Evolutionary conservation across 2,329 filamentous ascomycete genomes (phyloP).

Genomic region (Lasiodiplodia sp.): DNA sequence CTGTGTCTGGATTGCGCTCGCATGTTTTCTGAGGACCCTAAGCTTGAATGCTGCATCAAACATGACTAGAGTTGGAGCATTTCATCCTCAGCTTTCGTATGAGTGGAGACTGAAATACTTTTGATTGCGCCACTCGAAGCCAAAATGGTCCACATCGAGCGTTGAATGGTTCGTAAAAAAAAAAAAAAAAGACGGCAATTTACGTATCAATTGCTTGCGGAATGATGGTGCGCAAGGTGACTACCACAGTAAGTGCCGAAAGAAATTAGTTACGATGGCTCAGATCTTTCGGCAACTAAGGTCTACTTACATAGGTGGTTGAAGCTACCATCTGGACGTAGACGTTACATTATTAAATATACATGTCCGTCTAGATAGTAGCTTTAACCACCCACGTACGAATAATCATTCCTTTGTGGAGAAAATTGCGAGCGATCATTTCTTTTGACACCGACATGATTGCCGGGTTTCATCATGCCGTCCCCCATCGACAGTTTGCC

Average conservation of each 20-base stretch:
- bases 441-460: neutral
- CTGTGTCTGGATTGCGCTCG: too few species aligned
- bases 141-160: too few species aligned
- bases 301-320: neutral
- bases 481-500: too few species aligned
- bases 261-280: too few species aligned
- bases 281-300: neutral
- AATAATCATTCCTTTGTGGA: neutral
- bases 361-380: neutral
- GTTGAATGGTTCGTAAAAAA: neutral
- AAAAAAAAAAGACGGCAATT: neutral
- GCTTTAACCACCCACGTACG: neutral
- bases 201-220: neutral
- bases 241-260: neutral
- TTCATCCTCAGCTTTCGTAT: too few species aligned
- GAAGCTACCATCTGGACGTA: neutral
- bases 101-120: too few species aligned
- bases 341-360: neutral
- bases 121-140: too few species aligned
- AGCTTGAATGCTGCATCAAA: too few species aligned
- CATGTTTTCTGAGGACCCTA: too few species aligned
- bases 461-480: too few species aligned
- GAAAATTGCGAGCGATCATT: neutral
- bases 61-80: too few species aligned
- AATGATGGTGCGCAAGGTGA: neutral